Evolutionary conservation across 805 yeast genomes (phyloP).

Genomic region (Candida pseudoglaebosa): DNA sequence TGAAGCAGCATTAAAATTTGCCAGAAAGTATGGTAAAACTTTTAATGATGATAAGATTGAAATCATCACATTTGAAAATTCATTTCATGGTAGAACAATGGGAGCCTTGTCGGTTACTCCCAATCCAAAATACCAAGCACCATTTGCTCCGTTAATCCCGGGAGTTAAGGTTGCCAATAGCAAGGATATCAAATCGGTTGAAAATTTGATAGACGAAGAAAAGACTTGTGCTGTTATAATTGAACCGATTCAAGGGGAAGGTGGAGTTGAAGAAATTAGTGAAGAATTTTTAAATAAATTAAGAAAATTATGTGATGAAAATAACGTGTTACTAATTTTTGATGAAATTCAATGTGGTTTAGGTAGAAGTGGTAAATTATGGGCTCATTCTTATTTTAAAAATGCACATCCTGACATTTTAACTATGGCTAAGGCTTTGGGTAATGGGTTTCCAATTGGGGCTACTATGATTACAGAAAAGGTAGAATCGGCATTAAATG

Average conservation of each 20-base stretch:
- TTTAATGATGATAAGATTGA: constrained; percentile 58
- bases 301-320: constrained; percentile 60
- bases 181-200: constrained; percentile 57
- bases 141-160: constrained; percentile 89
- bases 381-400: constrained; percentile 79
- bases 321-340: constrained; percentile 74
- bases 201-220: constrained; percentile 47
- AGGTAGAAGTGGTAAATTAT: constrained; percentile 85
- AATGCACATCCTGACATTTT: constrained; percentile 92
- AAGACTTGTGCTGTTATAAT: constrained; percentile 88
- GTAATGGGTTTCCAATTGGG: constrained; percentile 95
- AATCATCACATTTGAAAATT: constrained; percentile 78
- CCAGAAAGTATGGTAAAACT: constrained; percentile 72
- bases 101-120: constrained; percentile 93
- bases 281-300: constrained; percentile 61
- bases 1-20: constrained; percentile 59
- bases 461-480: constrained; percentile 85
- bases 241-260: constrained; percentile 98
- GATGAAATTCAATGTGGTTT: constrained; percentile 98
- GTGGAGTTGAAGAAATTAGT: constrained; percentile 77
- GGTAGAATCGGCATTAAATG: constrained; percentile 66
- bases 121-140: constrained; percentile 87
- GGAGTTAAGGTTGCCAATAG: constrained; percentile 71
- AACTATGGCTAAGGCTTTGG: constrained; percentile 93
- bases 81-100: constrained; percentile 94